Percentiles rank a stretch among this genome's conserved stretches.
Evolutionary conservation across 2,329 filamentous ascomycete species (phyloP).

Genomic region (Seiridium cupressi): DNA sequence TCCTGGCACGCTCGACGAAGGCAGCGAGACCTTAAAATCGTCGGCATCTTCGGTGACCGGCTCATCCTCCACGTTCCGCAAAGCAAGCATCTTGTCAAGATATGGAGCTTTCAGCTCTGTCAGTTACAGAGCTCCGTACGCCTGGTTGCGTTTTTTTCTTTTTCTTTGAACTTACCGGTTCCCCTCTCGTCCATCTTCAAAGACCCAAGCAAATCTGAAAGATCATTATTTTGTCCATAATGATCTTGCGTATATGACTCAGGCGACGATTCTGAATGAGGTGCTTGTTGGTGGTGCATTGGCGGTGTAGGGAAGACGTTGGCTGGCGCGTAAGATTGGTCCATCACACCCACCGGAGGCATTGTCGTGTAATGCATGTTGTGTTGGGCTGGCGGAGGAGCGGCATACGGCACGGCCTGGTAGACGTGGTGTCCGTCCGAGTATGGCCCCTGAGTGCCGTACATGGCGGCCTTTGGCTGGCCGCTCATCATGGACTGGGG

Average conservation of each 20-base stretch:
- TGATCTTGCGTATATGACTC: conserved; percentile 59
- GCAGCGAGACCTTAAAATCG: conserved; percentile 70
- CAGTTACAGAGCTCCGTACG: conserved; percentile 1
- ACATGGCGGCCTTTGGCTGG: conserved; percentile 43
- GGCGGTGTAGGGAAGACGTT: conserved; percentile 55
- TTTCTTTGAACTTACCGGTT: conserved; percentile 61
- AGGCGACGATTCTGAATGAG: conserved; percentile 38
- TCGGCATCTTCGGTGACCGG: conserved; percentile 70
- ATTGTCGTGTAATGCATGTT: conserved; percentile 54
- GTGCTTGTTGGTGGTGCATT: conserved; percentile 40
- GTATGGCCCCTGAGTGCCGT: conserved; percentile 49
- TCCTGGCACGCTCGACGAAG: conserved; percentile 67
- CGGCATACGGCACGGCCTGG: conserved; percentile 44
- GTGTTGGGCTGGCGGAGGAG: conserved; percentile 42
- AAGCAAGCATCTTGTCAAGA: conserved; percentile 60
- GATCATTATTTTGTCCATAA: conserved; percentile 63
- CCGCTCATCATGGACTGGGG: conserved; percentile 44
- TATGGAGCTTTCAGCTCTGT: conserved; percentile 66
- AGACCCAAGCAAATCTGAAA: conserved; percentile 79
- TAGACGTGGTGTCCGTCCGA: conserved; percentile 43
- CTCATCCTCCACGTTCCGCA: conserved; percentile 46
- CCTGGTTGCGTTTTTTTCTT: background rate
- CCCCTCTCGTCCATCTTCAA: conserved; percentile 85
- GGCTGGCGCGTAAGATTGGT: conserved; percentile 48
- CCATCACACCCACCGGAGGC: conserved; percentile 46